These are phyloP conservation scores for Neoarthrinium moseri DNA, from an alignment of 2,329 filamentous ascomycete species.

Conservation along the genomic window DNA sequence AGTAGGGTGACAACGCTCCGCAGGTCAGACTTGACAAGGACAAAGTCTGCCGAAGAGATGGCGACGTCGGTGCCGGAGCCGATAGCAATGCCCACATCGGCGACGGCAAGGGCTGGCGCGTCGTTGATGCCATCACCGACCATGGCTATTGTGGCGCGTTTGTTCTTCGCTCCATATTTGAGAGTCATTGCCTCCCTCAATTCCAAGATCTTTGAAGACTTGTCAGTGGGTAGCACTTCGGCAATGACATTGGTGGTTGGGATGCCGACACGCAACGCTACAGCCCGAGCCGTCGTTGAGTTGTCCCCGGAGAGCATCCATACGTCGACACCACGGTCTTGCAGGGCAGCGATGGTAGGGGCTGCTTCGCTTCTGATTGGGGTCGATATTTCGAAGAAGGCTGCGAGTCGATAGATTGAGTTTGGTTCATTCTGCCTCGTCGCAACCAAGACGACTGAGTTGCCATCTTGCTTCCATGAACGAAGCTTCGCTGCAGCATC, in stretches of 20 bases:
- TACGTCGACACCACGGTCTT: constrained; percentile 65
- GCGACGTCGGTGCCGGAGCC: constrained; percentile 83
- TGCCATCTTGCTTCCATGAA: constrained; percentile 61
- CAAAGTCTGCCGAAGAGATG: constrained; percentile 77
- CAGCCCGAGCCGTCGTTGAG: constrained; percentile 75
- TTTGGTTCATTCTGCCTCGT: constrained; percentile 28
- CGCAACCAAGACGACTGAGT: constrained; percentile 62
- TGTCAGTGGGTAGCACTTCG: constrained; percentile 81
- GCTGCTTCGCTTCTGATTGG: constrained; percentile 73
- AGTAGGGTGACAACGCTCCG: constrained; percentile 71
- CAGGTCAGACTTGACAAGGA: constrained; percentile 73
- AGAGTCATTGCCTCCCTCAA: constrained; percentile 52
- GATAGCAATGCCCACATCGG: constrained; percentile 83
- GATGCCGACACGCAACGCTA: constrained; percentile 76
- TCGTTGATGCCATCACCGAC: constrained; percentile 91
- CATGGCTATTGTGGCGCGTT: constrained; percentile 69
- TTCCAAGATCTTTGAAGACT: constrained; percentile 68
- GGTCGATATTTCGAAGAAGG: constrained; percentile 76
- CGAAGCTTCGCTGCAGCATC: constrained; percentile 38
- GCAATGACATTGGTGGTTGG: constrained; percentile 73
- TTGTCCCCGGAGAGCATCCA: constrained; percentile 97
- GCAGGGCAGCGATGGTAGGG: constrained; percentile 63
- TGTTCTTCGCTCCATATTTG: not conserved
- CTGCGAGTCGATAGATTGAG: constrained; percentile 51
- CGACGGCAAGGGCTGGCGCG: constrained; percentile 74